Evolutionary conservation across 2,329 filamentous ascomycete genomes (phyloP).

Genomic region (Ascochyta fabae): DNA sequence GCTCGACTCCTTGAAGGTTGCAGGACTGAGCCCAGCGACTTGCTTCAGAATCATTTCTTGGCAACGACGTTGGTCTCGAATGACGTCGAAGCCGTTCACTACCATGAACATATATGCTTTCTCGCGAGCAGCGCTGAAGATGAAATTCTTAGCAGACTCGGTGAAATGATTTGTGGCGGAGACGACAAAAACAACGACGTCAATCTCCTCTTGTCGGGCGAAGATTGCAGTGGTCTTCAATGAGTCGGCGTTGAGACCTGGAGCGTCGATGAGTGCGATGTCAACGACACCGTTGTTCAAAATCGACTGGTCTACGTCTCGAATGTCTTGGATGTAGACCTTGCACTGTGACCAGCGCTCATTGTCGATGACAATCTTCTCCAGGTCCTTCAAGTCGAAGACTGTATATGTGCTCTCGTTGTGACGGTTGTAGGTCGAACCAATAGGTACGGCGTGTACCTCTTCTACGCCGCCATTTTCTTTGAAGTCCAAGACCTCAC

Average conservation of each 20-base stretch:
- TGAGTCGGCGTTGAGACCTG: constrained; percentile 93
- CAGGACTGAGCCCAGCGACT: constrained; percentile 83
- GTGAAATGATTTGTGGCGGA: constrained; percentile 98
- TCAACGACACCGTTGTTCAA: constrained; percentile 98
- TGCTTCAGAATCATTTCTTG: constrained; percentile 94
- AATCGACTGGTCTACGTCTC: constrained; percentile 88
- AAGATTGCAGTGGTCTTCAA: constrained; percentile 98
- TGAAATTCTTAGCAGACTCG: constrained; percentile 96
- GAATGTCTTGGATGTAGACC: constrained; percentile 90
- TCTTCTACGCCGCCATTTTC: constrained; percentile 93
- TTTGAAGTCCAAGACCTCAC: constrained; percentile 89
- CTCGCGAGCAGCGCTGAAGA: constrained; percentile 91
- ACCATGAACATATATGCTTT: constrained; percentile 99
- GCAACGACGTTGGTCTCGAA: constrained; percentile 88
- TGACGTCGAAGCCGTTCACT: constrained; percentile 95
- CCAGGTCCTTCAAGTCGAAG: constrained; percentile 76
- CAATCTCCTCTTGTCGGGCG: constrained; percentile 96
- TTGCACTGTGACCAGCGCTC: constrained; percentile 93
- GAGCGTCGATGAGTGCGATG: constrained; percentile 95
- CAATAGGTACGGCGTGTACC: constrained; percentile 91
- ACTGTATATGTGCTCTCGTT: constrained; percentile 95
- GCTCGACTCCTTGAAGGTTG: constrained; percentile 87
- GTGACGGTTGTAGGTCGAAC: constrained; percentile 79
- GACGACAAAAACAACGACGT: constrained; percentile 97
- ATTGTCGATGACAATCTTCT: constrained; percentile 89